Conservation (phyloP, 257 asterid species). For the Ajuga chamaepitys region DNA sequence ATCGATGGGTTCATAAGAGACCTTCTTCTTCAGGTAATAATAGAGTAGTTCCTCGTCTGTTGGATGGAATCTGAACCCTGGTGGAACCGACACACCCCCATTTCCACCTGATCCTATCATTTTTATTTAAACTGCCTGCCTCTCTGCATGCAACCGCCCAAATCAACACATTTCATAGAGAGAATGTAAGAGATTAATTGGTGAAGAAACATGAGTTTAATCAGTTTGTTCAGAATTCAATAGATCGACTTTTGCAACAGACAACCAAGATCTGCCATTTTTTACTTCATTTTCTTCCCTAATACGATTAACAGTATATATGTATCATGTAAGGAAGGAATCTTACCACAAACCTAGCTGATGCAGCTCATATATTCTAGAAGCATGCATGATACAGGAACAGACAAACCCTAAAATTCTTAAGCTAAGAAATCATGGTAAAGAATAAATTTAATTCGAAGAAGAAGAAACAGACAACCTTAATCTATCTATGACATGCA, state of each 20-base stretch:
- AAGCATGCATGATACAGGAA: neutral
- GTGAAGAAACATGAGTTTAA: neutral
- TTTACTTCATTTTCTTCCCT: neutral
- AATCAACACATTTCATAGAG: too few species aligned
- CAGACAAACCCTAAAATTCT: slow-evolving; percentile 16
- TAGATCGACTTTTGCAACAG: too few species aligned
- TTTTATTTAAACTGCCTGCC: neutral
- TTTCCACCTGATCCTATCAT: slow-evolving; percentile 35
- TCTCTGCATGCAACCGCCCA: slow-evolving; percentile 3
- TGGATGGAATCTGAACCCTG: slow-evolving; percentile 84
- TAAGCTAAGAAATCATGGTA: neutral
- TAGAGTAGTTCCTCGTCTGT: slow-evolving; percentile 75
- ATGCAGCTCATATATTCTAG: neutral
- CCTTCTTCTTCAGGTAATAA: slow-evolving; percentile 77
- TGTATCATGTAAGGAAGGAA: too few species aligned
- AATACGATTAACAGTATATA: too few species aligned
- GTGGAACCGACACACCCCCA: slow-evolving; percentile 59
- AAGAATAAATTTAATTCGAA: neutral
- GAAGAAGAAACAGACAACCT: slow-evolving; percentile 7
- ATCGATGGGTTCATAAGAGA: slow-evolving; percentile 69
- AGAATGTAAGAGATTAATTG: too few species aligned
- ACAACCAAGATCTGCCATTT: slow-evolving; percentile 14
- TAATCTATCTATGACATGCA: neutral
- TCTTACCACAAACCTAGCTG: neutral
- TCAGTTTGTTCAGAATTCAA: neutral